phyloP scores from a whole-genome alignment of 1,284 basidiomycete species.

The Singerocomus inundabilis region DNA sequence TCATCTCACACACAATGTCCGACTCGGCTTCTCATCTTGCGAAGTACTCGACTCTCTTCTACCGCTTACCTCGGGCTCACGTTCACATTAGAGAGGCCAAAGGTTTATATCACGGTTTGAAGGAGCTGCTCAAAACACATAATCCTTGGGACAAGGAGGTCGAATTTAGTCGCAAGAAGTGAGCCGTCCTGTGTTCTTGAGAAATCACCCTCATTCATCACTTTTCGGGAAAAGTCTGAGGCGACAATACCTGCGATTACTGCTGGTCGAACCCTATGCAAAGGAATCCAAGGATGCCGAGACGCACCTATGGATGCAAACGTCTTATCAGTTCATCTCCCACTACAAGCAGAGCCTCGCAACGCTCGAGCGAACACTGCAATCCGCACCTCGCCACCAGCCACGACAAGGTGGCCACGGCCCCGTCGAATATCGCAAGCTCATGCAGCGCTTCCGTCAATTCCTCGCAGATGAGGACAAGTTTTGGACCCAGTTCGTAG shows the following conservation, averaged over 20 bases:
- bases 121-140: conserved; percentile 65
- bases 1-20: conserved; percentile 25
- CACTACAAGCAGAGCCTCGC: conserved; percentile 78
- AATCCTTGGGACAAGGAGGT: conserved; percentile 83
- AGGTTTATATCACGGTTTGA: conserved; percentile 62
- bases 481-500: conserved; percentile 80
- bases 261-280: conserved; percentile 73
- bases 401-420: conserved; percentile 46
- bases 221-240: conserved; percentile 62
- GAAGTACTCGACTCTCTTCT: conserved; percentile 17
- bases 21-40: conserved; percentile 30
- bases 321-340: conserved; percentile 83
- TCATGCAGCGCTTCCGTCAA: conserved; percentile 83
- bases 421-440: conserved; percentile 78
- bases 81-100: conserved; percentile 62
- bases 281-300: conserved; percentile 81
- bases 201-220: conserved; percentile 1
- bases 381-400: conserved; percentile 44
- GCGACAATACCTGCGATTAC: conserved; percentile 69
- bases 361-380: conserved; percentile 60
- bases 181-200: conserved; percentile 30
- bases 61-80: conserved; percentile 7
- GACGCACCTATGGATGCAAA: conserved; percentile 88
- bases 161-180: conserved; percentile 84
- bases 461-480: conserved; percentile 85